Conservation (phyloP, 2,329 filamentous ascomycete species). For the Aureobasidium sp. region DNA sequence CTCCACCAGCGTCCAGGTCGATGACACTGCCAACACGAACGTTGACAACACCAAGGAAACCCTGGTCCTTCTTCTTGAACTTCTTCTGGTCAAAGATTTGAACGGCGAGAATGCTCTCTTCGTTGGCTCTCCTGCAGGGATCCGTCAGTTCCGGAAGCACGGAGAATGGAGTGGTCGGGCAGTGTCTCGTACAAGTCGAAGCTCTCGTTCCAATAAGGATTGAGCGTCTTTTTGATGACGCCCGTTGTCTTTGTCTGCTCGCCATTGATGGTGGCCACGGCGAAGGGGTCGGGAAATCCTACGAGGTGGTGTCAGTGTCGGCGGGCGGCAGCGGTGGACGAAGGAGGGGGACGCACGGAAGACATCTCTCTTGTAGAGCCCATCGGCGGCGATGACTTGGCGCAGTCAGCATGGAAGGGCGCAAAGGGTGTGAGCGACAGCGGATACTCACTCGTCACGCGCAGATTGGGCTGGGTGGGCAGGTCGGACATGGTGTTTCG, state of each 20-base stretch:
- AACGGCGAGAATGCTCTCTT: slow-evolving; percentile 93
- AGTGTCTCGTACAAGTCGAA: slow-evolving; percentile 77
- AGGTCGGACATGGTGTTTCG: slow-evolving; percentile 35
- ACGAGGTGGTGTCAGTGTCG: slow-evolving; percentile 20
- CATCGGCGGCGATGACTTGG: slow-evolving; percentile 94
- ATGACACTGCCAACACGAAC: slow-evolving; percentile 92
- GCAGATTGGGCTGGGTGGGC: slow-evolving; percentile 65
- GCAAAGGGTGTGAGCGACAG: too few relatives aligned
- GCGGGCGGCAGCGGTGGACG: slow-evolving; percentile 6
- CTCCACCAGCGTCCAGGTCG: slow-evolving; percentile 79
- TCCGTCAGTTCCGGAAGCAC: slow-evolving; percentile 7
- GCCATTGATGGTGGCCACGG: slow-evolving; percentile 91
- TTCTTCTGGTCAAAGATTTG: slow-evolving; percentile 99
- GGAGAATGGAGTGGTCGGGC: not conserved
- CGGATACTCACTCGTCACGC: slow-evolving; percentile 72
- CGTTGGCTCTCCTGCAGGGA: slow-evolving; percentile 68
- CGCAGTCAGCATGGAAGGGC: not conserved
- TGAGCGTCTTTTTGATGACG: slow-evolving; percentile 94
- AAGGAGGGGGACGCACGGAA: slow-evolving; percentile 64
- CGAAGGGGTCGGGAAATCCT: slow-evolving; percentile 98
- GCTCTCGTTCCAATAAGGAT: slow-evolving; percentile 99
- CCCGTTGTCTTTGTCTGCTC: slow-evolving; percentile 98
- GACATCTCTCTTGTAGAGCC: slow-evolving; percentile 97
- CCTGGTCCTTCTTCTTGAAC: slow-evolving; percentile 99
- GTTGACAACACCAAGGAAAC: slow-evolving; percentile 96